Evolutionary conservation across 306 rosid species (phyloP).

Genomic region (Vigna unguiculata): DNA sequence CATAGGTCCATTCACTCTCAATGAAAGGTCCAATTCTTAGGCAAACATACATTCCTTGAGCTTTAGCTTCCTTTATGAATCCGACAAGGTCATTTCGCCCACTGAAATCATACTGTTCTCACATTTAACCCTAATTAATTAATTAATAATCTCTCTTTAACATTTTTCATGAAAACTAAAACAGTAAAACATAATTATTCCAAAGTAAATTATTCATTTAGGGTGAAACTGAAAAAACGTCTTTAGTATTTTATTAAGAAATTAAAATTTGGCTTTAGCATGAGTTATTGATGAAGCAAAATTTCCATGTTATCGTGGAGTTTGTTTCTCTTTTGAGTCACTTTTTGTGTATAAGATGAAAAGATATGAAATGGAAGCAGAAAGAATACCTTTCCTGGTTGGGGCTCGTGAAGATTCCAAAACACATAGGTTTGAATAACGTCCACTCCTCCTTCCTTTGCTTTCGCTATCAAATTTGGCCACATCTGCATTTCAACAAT

Average conservation of each 20-base stretch:
- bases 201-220: background rate
- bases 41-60: slow-evolving; percentile 75
- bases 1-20: slow-evolving; percentile 89
- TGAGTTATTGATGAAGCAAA: background rate
- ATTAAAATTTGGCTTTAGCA: background rate
- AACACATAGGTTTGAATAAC: slow-evolving; percentile 93
- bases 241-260: too few species aligned
- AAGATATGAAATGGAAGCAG: background rate
- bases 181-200: background rate
- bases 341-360: background rate
- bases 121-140: background rate
- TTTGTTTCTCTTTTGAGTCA: background rate
- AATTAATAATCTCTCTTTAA: too few species aligned
- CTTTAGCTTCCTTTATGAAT: slow-evolving; percentile 74
- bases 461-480: slow-evolving; percentile 82
- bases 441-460: slow-evolving; percentile 89
- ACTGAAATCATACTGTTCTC: slow-evolving; percentile 68
- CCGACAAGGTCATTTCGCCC: slow-evolving; percentile 71
- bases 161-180: background rate
- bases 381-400: slow-evolving; percentile 53
- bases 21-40: slow-evolving; percentile 94
- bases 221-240: background rate
- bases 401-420: slow-evolving; percentile 91
- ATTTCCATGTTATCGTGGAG: background rate
- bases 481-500: slow-evolving; percentile 68